Percentiles rank a stretch among this genome's conserved stretches.
phyloP scores from a whole-genome alignment of 139 green algal species.

The Trebouxia sp. region DNA sequence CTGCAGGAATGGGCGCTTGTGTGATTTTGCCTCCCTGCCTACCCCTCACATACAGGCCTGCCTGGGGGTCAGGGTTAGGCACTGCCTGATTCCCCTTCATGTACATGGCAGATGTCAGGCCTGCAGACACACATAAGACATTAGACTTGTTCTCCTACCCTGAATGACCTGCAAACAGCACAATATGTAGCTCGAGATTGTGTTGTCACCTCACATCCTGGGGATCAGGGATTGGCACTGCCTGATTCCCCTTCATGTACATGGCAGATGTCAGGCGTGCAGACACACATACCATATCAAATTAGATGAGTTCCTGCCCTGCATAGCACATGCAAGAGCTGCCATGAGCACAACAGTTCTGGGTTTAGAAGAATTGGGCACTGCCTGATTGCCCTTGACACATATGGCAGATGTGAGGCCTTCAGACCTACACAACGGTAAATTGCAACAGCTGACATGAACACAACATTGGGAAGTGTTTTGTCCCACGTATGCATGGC shows the following conservation, averaged over 20 bases:
- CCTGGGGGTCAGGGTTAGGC: slow-evolving; percentile 51
- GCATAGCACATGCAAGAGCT: too few species aligned
- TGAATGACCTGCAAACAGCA: slow-evolving; percentile 32
- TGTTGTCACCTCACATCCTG: too few species aligned
- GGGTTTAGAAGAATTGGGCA: slow-evolving; percentile 55
- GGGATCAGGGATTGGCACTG: slow-evolving; percentile 58
- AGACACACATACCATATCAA: slow-evolving; percentile 9
- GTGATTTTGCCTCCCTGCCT: slow-evolving; percentile 40
- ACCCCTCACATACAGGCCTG: slow-evolving; percentile 64
- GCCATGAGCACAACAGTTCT: too few species aligned
- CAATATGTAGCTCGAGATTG: too few species aligned
- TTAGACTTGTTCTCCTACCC: neutral
- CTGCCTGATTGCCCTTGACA: slow-evolving; percentile 39
- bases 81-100: slow-evolving; percentile 44
- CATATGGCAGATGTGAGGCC: slow-evolving; percentile 74
- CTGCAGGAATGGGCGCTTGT: slow-evolving; percentile 54
- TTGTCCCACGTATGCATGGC: too few species aligned
- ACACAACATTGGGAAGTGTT: too few species aligned
- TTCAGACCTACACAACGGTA: slow-evolving; percentile 27
- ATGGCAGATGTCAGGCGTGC: slow-evolving; percentile 68
- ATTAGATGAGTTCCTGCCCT: neutral
- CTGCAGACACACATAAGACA: slow-evolving; percentile 25
- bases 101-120: slow-evolving; percentile 73
- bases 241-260: slow-evolving; percentile 52
- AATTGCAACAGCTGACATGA: too few species aligned